A percentile compares a stretch with the other conserved stretches of the same genome.
phyloP scores from a whole-genome alignment of 495 filamentous ascomycete genomes.

The Penicillium bialowiezense region DNA sequence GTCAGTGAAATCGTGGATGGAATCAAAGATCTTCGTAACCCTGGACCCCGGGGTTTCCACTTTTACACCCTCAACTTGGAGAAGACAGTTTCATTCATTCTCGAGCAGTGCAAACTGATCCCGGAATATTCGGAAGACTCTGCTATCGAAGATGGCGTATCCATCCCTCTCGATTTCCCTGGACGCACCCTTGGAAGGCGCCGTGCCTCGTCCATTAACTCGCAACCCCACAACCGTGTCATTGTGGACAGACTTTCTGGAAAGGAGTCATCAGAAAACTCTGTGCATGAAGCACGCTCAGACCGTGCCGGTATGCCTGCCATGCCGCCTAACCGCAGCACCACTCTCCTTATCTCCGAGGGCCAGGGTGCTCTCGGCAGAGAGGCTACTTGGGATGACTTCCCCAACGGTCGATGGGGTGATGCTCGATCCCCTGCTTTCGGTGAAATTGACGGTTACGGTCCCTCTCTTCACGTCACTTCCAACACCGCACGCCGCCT shows the following conservation, averaged over 20 bases:
- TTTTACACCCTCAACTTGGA: slow-evolving; percentile 98
- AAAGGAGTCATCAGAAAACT: slow-evolving; percentile 36
- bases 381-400: slow-evolving; percentile 99
- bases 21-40: slow-evolving; percentile 60
- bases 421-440: slow-evolving; percentile 88
- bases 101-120: slow-evolving; percentile 84
- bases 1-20: slow-evolving; percentile 41
- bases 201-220: slow-evolving; percentile 51
- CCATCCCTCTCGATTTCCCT: slow-evolving; percentile 32
- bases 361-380: slow-evolving; percentile 85
- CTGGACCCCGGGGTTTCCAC: slow-evolving; percentile 76
- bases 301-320: slow-evolving; percentile 41
- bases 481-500: slow-evolving; percentile 71
- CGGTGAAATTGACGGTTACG: slow-evolving; percentile 93
- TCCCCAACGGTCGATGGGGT: slow-evolving; percentile 95
- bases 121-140: slow-evolving; percentile 40
- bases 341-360: slow-evolving; percentile 88
- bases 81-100: slow-evolving; percentile 89
- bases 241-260: slow-evolving; percentile 60
- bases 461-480: slow-evolving; percentile 82
- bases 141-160: slow-evolving; percentile 41
- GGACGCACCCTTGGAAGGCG: slow-evolving; percentile 31
- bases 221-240: slow-evolving; percentile 73
- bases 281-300: slow-evolving; percentile 55
- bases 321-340: slow-evolving; percentile 56